phyloP scores from a whole-genome alignment of 257 asterid species.

The Gentiana straminea region DNA sequence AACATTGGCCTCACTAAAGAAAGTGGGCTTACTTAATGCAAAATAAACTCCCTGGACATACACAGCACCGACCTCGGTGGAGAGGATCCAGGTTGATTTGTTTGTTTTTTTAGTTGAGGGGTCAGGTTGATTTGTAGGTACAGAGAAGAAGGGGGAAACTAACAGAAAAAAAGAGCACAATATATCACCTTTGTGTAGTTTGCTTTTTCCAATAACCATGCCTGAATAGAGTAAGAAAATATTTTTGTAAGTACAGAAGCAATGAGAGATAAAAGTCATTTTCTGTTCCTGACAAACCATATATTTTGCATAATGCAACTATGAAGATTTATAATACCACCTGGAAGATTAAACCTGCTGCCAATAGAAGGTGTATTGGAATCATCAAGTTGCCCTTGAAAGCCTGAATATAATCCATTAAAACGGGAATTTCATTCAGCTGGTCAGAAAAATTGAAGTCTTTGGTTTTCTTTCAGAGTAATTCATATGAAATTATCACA shows the following conservation, averaged over 20 bases:
- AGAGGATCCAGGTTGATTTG: too few relatives aligned
- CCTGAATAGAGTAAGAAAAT: slow-evolving; percentile 27
- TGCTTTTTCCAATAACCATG: slow-evolving; percentile 72
- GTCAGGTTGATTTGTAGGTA: background rate
- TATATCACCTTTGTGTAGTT: slow-evolving; percentile 65
- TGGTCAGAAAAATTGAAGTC: background rate
- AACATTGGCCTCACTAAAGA: too few relatives aligned
- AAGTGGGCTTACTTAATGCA: too few relatives aligned
- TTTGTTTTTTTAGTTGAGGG: too few relatives aligned
- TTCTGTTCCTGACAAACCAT: too few relatives aligned
- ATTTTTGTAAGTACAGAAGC: background rate
- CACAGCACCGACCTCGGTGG: too few relatives aligned
- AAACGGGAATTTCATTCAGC: slow-evolving; percentile 1
- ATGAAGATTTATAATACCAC: slow-evolving; percentile 22
- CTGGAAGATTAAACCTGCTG: slow-evolving; percentile 63
- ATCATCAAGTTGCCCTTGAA: slow-evolving; percentile 78
- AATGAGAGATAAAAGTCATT: background rate
- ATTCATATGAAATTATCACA: background rate
- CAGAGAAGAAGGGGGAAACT: background rate
- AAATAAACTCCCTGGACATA: too few relatives aligned
- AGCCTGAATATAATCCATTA: slow-evolving; percentile 41
- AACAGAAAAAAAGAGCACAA: background rate
- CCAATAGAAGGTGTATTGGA: slow-evolving; percentile 63
- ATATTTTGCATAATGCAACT: background rate
- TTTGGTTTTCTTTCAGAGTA: background rate